Conservation (phyloP, 306 rosid genomes). For the Prunus dulcis region DNA sequence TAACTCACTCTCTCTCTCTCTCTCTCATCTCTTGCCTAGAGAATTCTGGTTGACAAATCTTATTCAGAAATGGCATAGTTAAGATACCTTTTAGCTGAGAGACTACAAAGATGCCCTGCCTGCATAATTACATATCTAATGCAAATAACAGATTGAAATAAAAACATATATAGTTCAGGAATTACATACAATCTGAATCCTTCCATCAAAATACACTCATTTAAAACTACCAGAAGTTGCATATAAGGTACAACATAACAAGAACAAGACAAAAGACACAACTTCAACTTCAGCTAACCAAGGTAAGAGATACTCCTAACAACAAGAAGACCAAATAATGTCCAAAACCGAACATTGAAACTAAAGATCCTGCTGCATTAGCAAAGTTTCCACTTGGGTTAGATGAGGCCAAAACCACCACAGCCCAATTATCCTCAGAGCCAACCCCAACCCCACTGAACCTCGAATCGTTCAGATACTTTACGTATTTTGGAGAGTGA, state of each 20-base stretch:
- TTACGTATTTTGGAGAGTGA: background rate
- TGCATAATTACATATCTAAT: background rate
- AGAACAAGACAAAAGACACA: background rate
- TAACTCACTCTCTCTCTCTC: background rate
- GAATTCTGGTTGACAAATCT: background rate
- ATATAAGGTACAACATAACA: background rate
- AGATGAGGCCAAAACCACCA: constrained; percentile 48
- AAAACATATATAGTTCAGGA: background rate
- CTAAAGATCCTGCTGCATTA: constrained; percentile 25
- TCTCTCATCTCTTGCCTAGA: background rate
- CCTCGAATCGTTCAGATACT: constrained; percentile 38
- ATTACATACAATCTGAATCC: background rate
- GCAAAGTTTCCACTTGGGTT: constrained; percentile 44
- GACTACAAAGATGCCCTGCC: background rate
- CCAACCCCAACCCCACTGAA: constrained; percentile 56
- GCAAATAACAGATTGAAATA: background rate
- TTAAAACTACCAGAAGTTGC: background rate
- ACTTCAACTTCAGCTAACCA: background rate
- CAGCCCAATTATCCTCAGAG: constrained; percentile 54
- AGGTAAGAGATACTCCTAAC: constrained; percentile 14
- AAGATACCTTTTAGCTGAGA: background rate
- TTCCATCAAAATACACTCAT: background rate
- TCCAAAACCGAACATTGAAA: background rate
- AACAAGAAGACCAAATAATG: constrained; percentile 13
- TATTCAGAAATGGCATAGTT: background rate